A percentile compares a stretch with the other conserved stretches of the same genome.
Conservation (phyloP, 140 eudicot species). For the Flaveria floridana region DNA sequence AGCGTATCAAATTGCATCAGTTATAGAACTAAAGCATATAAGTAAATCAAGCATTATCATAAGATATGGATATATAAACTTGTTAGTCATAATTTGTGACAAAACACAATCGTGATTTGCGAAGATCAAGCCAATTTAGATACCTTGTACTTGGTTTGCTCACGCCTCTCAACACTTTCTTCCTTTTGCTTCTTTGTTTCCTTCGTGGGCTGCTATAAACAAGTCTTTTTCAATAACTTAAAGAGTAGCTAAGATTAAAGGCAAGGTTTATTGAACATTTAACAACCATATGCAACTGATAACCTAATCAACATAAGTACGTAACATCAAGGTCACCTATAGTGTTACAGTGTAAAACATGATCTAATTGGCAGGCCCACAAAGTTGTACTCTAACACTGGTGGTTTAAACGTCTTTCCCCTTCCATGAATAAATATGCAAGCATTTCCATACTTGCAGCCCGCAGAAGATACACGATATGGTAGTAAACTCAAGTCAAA, state of each 20-base stretch:
- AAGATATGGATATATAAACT: neutral
- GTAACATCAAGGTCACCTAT: neutral
- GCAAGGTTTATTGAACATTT: neutral
- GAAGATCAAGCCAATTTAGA: no score
- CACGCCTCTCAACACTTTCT: no score
- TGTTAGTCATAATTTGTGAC: no score
- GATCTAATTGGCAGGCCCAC: slow-evolving; percentile 50
- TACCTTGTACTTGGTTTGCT: no score
- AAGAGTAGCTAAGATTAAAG: neutral
- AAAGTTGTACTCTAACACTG: slow-evolving; percentile 64
- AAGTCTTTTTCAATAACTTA: no score
- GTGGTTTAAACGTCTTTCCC: slow-evolving; percentile 26
- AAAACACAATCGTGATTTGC: no score
- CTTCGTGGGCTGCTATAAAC: no score
- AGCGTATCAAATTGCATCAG: neutral
- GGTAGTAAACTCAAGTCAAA: slow-evolving; percentile 39
- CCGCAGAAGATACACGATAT: slow-evolving; percentile 50
- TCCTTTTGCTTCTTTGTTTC: no score
- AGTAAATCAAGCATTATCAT: neutral
- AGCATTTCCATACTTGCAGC: slow-evolving; percentile 38
- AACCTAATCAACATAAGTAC: neutral
- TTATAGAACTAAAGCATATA: neutral
- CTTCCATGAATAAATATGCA: slow-evolving; percentile 47
- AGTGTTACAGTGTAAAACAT: neutral
- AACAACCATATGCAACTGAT: neutral